phyloP scores from a whole-genome alignment of 306 rosid genomes.

The Dalbergia oliveri region DNA sequence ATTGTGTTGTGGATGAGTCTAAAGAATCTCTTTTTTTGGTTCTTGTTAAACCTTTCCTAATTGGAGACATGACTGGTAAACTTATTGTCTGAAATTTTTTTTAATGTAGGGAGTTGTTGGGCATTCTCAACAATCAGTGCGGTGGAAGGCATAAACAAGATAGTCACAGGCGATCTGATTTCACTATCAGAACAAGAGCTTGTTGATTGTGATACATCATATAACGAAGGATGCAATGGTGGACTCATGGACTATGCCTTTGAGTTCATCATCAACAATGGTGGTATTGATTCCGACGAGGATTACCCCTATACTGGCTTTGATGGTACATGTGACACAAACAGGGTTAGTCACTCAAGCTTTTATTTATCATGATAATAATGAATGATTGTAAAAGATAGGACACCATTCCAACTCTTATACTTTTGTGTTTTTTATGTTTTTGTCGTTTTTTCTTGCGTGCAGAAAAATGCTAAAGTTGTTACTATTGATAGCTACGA shows the following conservation, averaged over 20 bases:
- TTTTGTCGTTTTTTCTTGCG: background rate
- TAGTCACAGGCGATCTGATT: slow-evolving; percentile 82
- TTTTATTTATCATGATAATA: background rate
- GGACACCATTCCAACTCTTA: background rate
- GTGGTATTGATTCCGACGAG: slow-evolving; percentile 88
- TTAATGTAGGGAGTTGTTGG: slow-evolving; percentile 97
- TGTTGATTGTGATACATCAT: slow-evolving; percentile 86
- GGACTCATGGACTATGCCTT: slow-evolving; percentile 95
- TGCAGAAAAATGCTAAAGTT: slow-evolving; percentile 89
- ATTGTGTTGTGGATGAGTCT: background rate
- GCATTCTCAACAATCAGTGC: slow-evolving; percentile 85
- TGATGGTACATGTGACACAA: slow-evolving; percentile 73
- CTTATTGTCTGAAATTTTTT: background rate
- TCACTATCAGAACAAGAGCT: slow-evolving; percentile 93
- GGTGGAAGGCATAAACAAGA: slow-evolving; percentile 85
- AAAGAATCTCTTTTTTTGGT: background rate
- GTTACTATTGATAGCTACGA: slow-evolving; percentile 76
- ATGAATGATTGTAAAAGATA: background rate
- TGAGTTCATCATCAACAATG: slow-evolving; percentile 85
- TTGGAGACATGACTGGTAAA: background rate
- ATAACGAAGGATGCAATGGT: slow-evolving; percentile 91
- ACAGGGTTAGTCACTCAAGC: slow-evolving; percentile 56
- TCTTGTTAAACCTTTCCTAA: background rate
- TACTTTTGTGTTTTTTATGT: background rate
- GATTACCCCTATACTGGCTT: slow-evolving; percentile 81